Base-by-base conservation (phyloP, 106 monocot genomes). In the Dendrobium officinale region DNA sequence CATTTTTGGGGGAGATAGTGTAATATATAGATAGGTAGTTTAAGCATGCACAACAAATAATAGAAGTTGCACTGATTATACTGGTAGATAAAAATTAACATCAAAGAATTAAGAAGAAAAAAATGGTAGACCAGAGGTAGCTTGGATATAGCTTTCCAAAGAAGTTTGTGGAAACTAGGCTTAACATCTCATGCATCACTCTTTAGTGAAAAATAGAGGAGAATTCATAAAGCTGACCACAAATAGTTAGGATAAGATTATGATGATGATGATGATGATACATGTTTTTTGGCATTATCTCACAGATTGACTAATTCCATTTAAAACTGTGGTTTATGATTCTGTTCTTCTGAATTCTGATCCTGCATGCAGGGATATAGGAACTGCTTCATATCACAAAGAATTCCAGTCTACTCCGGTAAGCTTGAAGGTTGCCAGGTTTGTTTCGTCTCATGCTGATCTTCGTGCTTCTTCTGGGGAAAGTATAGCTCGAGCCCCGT, bases 401-500 rank as follows among this genome's bases (percentile, higher is more conserved):
- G 82, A 88, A 72, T 22, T 49, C n/a, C 80, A 67, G 20, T 49
- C 59, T n/a, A 66, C 64, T 42, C 59, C 73, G 27, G 77, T 81
- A 37, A 84, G 43, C 44, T 42, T 58, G 11, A 87, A 68, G 73
- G 15, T 77, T 61, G 64, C 81, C 5, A 80, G 72, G 51, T 77
- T 82, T 84, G 77, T 84, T 68, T 70, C 84, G 79, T 77, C 81
- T 75, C 84, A 77, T 67, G 81, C 61, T 73, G 82, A 83, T 75
- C 55, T 72, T 31, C 56, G 20, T 13, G 27, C 83, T 67, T 10
- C 82, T 79, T 76, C 75, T 77, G 55, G 81, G 78, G 94, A 92
- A 64, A 72, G 22, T 83, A 84, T 59, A 9, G 72, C 56, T 42
- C 79, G 81, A 17, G 80, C 73, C 67, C 72, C 54, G 5, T 82